Percentiles rank a stretch among this genome's conserved stretches.
Conservation (phyloP, 2,329 filamentous ascomycete species). For the Chrysosporium keratinophilum region DNA sequence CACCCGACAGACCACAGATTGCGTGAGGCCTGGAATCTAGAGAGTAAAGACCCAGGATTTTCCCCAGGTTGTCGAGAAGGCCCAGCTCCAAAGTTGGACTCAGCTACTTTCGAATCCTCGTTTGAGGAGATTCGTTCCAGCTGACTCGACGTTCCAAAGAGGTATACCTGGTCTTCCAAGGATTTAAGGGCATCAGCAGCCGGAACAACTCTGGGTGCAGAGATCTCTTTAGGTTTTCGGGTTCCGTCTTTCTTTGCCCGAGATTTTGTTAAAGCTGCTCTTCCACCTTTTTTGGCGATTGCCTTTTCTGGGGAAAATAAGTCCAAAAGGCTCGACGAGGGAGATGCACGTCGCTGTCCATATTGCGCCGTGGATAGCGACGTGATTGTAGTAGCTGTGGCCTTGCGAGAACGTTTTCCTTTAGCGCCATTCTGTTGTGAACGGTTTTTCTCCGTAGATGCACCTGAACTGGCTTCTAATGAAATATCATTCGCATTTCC, state of each 20-base stretch:
- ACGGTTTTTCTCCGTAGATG: background rate
- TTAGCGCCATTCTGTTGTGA: slow-evolving; percentile 9
- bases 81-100: slow-evolving; percentile 6
- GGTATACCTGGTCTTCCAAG: slow-evolving; percentile 59
- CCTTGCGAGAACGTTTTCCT: slow-evolving; percentile 42
- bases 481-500: background rate
- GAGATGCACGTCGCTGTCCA: slow-evolving; percentile 29
- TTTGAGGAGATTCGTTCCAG: slow-evolving; percentile 42
- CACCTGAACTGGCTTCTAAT: background rate
- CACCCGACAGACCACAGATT: slow-evolving; percentile 62
- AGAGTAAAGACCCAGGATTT: slow-evolving; percentile 1
- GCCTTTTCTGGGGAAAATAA: slow-evolving; percentile 36
- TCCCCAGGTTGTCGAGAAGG: background rate
- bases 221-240: slow-evolving; percentile 37
- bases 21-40: slow-evolving; percentile 23
- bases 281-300: slow-evolving; percentile 17
- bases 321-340: slow-evolving; percentile 34
- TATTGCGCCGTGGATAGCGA: slow-evolving; percentile 66
- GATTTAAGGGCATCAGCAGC: slow-evolving; percentile 58
- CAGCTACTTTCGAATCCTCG: background rate
- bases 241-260: slow-evolving; percentile 32
- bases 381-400: slow-evolving; percentile 68
- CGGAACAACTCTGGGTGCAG: slow-evolving; percentile 53
- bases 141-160: slow-evolving; percentile 82
- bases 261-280: slow-evolving; percentile 29